These are phyloP conservation scores for Raphidocelis subcapitata DNA, from an alignment of 139 green algal genomes.

Conservation along the genomic window DNA sequence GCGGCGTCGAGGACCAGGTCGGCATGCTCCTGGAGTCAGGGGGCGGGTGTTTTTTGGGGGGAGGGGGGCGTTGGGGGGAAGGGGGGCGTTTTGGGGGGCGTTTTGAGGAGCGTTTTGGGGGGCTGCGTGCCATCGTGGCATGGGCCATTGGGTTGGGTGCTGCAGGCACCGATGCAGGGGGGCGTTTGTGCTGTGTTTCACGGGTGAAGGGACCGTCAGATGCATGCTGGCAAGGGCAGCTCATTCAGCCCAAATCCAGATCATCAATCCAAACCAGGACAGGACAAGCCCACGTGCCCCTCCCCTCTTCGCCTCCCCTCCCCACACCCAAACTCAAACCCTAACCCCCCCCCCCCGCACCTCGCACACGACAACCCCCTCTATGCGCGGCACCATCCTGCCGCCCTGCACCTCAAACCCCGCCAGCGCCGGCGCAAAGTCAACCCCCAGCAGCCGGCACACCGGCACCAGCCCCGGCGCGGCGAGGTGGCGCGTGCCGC, in stretches of 20 bases:
- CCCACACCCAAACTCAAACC: neutral
- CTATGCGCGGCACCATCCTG: constrained; percentile 61
- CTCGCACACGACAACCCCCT: constrained; percentile 81
- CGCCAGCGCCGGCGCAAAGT: constrained; percentile 73
- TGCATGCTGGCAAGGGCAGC: too few species aligned
- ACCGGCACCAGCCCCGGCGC: constrained; percentile 26
- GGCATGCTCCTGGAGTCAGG: too few species aligned
- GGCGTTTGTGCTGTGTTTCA: too few species aligned
- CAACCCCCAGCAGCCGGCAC: constrained; percentile 58
- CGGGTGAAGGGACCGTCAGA: too few species aligned
- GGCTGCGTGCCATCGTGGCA: too few species aligned
- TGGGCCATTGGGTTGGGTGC: too few species aligned
- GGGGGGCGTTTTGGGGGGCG: too few species aligned
- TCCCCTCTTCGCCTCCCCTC: neutral
- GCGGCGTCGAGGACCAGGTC: too few species aligned
- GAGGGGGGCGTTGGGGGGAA: too few species aligned
- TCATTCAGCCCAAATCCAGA: neutral
- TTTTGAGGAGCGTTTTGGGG: too few species aligned
- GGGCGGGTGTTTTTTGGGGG: too few species aligned
- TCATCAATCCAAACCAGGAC: neutral
- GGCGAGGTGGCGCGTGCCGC: constrained; percentile 55
- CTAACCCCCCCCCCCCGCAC: constrained; percentile 5
- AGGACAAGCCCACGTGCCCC: neutral
- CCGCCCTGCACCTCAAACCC: constrained; percentile 77
- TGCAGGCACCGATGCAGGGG: too few species aligned